Percentiles rank a stretch among this genome's conserved stretches.
Conservation (phyloP, 2,329 filamentous ascomycete species). For the Ophiocordyceps robertsii region DNA sequence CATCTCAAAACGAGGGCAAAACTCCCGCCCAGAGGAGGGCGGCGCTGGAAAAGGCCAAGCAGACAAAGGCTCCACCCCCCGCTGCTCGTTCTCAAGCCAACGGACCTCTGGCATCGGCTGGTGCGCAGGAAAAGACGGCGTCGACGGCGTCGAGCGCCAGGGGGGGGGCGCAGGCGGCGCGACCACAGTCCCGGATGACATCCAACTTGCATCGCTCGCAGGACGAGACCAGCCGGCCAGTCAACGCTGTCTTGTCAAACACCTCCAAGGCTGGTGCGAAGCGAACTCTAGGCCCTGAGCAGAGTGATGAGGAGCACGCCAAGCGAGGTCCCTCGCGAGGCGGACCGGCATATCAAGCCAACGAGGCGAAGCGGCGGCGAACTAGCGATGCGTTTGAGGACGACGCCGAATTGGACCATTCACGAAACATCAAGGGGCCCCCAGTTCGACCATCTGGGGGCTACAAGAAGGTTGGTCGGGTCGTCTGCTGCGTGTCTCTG, state of each 20-base stretch:
- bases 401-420: conserved; percentile 43
- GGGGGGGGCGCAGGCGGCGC: conserved; percentile 19
- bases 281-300: conserved; percentile 55
- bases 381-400: conserved; percentile 61
- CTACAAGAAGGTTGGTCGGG: conserved; percentile 48
- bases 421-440: conserved; percentile 58
- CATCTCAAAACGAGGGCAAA: conserved; percentile 50
- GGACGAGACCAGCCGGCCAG: conserved; percentile 47
- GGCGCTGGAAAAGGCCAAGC: conserved; percentile 50
- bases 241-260: conserved; percentile 47
- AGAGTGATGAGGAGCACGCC: conserved; percentile 38
- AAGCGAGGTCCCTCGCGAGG: conserved; percentile 31
- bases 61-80: conserved; percentile 48
- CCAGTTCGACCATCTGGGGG: conserved; percentile 69
- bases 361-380: conserved; percentile 67
- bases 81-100: conserved; percentile 41
- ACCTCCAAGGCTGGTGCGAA: conserved; percentile 52
- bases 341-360: conserved; percentile 49
- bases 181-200: conserved; percentile 45
- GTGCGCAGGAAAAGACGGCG: conserved; percentile 14
- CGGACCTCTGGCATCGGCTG: conserved; percentile 31
- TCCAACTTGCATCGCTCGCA: conserved; percentile 35
- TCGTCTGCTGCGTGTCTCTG: background rate
- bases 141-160: conserved; percentile 10
- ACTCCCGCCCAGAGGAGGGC: conserved; percentile 52